These are phyloP conservation scores for Tolypocladium ophioglossoides DNA, from an alignment of 2,329 filamentous ascomycete genomes.

Conservation along the genomic window DNA sequence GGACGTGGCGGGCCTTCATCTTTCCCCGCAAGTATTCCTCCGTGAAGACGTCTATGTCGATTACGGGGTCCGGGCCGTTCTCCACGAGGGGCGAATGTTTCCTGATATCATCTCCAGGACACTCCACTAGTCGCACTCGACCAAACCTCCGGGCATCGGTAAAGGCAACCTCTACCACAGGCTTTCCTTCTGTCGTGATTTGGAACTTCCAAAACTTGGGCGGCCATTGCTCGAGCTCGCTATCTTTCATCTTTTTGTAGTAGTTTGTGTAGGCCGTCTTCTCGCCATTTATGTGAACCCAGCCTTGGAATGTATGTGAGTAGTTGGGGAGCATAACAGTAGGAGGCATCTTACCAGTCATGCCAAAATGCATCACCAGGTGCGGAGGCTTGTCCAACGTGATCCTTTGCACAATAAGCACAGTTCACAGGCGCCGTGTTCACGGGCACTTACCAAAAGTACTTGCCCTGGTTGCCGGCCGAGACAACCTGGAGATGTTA, in stretches of 20 bases:
- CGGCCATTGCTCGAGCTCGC: slow-evolving; percentile 61
- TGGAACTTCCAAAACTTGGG: slow-evolving; percentile 85
- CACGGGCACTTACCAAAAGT: slow-evolving; percentile 59
- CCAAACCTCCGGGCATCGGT: slow-evolving; percentile 73
- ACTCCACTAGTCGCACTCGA: slow-evolving; percentile 74
- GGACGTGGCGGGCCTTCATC: slow-evolving; percentile 66
- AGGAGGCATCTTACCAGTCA: slow-evolving; percentile 37
- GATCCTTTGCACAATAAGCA: slow-evolving; percentile 19
- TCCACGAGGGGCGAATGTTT: slow-evolving; percentile 70
- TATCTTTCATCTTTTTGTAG: slow-evolving; percentile 59
- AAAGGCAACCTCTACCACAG: slow-evolving; percentile 59
- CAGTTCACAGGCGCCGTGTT: background rate
- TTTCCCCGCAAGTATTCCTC: slow-evolving; percentile 63
- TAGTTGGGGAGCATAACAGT: background rate
- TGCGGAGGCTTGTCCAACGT: slow-evolving; percentile 67
- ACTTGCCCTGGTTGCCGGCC: slow-evolving; percentile 86
- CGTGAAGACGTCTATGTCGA: slow-evolving; percentile 69
- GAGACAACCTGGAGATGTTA: slow-evolving; percentile 33
- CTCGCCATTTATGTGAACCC: slow-evolving; percentile 78
- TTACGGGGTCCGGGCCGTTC: slow-evolving; percentile 87
- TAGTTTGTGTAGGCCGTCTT: slow-evolving; percentile 72
- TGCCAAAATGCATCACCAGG: slow-evolving; percentile 79
- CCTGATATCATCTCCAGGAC: slow-evolving; percentile 64
- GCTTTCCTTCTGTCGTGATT: slow-evolving; percentile 49
- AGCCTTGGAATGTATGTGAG: slow-evolving; percentile 36